Percentiles rank a stretch among this genome's conserved stretches.
phyloP scores from a whole-genome alignment of 306 rosid species.

The Pterocarpus santalinus region DNA sequence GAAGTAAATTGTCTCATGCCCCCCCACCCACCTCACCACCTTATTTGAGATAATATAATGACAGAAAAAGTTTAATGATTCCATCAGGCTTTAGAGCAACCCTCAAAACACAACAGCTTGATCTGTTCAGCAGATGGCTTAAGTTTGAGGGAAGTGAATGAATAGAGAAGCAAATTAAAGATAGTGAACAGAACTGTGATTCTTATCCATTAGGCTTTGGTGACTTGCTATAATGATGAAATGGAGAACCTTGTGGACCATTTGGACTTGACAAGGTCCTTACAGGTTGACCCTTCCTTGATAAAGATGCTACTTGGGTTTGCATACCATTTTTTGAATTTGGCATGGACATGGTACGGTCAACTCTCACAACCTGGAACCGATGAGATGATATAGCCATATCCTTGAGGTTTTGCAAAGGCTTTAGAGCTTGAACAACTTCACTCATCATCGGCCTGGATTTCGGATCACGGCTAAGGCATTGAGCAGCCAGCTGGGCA shows the following conservation, averaged over 20 bases:
- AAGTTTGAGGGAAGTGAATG: constrained; percentile 45
- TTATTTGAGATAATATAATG: constrained; percentile 38
- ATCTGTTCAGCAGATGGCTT: constrained; percentile 30
- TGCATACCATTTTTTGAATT: constrained; percentile 65
- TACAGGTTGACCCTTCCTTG: constrained; percentile 72
- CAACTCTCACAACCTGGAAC: constrained; percentile 73
- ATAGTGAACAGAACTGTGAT: background rate
- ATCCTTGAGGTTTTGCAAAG: constrained; percentile 82
- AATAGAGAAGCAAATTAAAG: constrained; percentile 42
- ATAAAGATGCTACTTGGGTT: constrained; percentile 64
- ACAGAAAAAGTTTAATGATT: constrained; percentile 30
- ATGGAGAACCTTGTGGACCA: constrained; percentile 76
- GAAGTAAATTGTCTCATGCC: constrained; percentile 23
- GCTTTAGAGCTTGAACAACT: constrained; percentile 78
- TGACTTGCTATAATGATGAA: constrained; percentile 56
- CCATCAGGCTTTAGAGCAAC: constrained; percentile 21
- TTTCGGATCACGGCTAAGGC: constrained; percentile 93
- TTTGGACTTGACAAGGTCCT: constrained; percentile 75
- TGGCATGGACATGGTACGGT: constrained; percentile 68
- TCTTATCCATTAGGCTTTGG: constrained; percentile 63
- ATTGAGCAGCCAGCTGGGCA: constrained; percentile 75
- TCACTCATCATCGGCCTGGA: constrained; percentile 88
- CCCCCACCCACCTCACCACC: no score
- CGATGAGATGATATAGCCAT: constrained; percentile 83
- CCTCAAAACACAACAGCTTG: constrained; percentile 42